Conservation (phyloP, 768 basidiomycete species). For the Suillus spraguei region DNA sequence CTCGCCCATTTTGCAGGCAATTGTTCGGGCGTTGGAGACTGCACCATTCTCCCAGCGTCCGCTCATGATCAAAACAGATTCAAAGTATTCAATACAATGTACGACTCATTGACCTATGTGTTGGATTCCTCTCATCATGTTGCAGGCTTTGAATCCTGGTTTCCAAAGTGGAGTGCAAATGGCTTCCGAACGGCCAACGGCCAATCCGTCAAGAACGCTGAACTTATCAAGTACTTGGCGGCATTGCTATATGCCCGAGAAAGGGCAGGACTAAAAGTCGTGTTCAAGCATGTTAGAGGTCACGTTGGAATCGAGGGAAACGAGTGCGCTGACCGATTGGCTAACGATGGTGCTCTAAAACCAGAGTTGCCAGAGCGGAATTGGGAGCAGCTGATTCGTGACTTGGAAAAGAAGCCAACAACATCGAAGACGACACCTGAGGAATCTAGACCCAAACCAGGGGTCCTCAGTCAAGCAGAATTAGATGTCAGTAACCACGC, state of each 20-base stretch:
- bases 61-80: constrained; percentile 84
- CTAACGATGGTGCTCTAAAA: constrained; percentile 55
- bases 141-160: constrained; percentile 70
- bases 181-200: constrained; percentile 51
- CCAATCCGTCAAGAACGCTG: constrained; percentile 68
- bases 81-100: constrained; percentile 84
- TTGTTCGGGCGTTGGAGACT: constrained; percentile 78
- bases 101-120: constrained; percentile 18
- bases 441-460: neutral
- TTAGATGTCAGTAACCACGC: constrained; percentile 22
- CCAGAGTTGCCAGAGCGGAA: constrained; percentile 52
- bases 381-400: constrained; percentile 44
- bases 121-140: neutral
- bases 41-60: constrained; percentile 55
- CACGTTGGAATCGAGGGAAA: constrained; percentile 82
- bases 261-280: constrained; percentile 53
- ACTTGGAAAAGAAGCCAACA: neutral
- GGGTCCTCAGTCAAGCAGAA: constrained; percentile 17
- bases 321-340: constrained; percentile 81
- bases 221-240: constrained; percentile 70
- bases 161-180: constrained; percentile 64
- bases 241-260: constrained; percentile 60
- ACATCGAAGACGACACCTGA: neutral
- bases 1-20: constrained; percentile 56
- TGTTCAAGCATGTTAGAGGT: constrained; percentile 73